These are phyloP conservation scores for Aspergillus asperescens DNA, from an alignment of 495 filamentous ascomycete species.

Conservation along the genomic window DNA sequence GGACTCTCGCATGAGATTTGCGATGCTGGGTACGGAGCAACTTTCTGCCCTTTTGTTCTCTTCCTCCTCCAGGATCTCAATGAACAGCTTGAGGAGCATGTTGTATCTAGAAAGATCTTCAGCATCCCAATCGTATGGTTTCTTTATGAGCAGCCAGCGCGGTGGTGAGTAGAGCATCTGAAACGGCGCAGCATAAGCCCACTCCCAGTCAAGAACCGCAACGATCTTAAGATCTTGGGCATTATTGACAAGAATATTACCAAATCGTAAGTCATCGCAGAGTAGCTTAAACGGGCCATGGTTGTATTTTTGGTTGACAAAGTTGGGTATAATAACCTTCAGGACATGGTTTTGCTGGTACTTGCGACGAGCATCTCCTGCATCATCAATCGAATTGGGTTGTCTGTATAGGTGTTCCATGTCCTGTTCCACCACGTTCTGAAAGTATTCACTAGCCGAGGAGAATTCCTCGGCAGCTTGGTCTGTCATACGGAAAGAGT, in stretches of 20 bases:
- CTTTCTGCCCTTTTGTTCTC: background rate
- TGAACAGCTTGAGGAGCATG: background rate
- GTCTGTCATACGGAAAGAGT: too few species aligned
- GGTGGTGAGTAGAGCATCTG: slow-evolving; percentile 22
- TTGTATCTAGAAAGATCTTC: background rate
- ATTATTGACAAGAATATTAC: slow-evolving; percentile 29
- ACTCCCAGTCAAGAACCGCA: slow-evolving; percentile 25
- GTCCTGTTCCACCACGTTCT: too few species aligned
- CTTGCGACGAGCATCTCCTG: too few species aligned
- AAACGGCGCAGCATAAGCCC: slow-evolving; percentile 21
- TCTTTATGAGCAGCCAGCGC: slow-evolving; percentile 24
- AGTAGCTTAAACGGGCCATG: slow-evolving; percentile 16
- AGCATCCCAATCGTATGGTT: slow-evolving; percentile 19
- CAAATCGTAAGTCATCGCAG: slow-evolving; percentile 25
- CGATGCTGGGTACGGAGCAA: background rate
- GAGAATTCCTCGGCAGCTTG: too few species aligned
- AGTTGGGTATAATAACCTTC: slow-evolving; percentile 20
- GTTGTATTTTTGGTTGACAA: background rate
- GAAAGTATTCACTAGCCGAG: too few species aligned
- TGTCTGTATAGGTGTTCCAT: too few species aligned
- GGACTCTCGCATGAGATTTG: background rate
- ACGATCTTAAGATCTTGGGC: slow-evolving; percentile 11
- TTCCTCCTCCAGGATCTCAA: background rate
- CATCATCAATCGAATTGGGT: too few species aligned
- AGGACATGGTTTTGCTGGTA: too few species aligned